Evolutionary conservation across 2,329 filamentous ascomycete species (phyloP).

Genomic region (Westerdykella ornata): DNA sequence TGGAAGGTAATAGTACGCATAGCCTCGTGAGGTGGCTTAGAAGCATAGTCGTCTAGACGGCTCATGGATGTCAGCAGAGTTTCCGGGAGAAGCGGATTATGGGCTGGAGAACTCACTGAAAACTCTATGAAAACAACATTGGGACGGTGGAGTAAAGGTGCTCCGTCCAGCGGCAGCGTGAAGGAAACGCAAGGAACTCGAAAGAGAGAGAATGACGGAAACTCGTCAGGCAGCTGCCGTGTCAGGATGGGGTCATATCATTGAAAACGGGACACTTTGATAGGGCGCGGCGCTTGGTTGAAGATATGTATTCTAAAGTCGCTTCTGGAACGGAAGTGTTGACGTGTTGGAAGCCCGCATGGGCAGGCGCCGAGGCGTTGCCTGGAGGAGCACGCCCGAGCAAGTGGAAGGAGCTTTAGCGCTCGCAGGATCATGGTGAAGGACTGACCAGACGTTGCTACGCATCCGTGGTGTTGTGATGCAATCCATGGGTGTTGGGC

Average conservation of each 20-base stretch:
- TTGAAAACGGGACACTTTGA: constrained; percentile 7
- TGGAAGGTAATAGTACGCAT: constrained; percentile 32
- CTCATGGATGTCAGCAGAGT: constrained; percentile 27
- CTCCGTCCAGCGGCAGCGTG: constrained; percentile 33
- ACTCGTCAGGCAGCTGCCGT: constrained; percentile 32
- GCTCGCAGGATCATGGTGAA: constrained; percentile 20
- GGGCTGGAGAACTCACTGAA: constrained; percentile 18
- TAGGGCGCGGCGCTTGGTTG: constrained; percentile 24
- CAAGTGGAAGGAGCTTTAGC: constrained; percentile 29
- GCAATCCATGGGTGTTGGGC: constrained; percentile 12
- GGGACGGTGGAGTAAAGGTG: constrained; percentile 19
- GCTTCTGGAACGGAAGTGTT: constrained; percentile 13
- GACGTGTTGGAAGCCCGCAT: constrained; percentile 26
- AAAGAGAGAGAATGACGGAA: constrained; percentile 35
- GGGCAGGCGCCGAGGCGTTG: constrained; percentile 35
- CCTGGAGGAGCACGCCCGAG: constrained; percentile 18
- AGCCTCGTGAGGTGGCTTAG: constrained; percentile 33
- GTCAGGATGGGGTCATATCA: constrained; percentile 28
- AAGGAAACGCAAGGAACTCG: constrained; percentile 27
- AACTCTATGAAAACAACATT: constrained; percentile 28
- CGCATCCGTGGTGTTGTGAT: constrained; percentile 24
- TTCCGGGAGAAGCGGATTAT: constrained; percentile 8
- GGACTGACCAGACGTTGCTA: constrained; percentile 20
- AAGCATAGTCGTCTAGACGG: constrained; percentile 37
- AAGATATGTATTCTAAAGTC: constrained; percentile 30